A percentile compares a stretch with the other conserved stretches of the same genome.
These are phyloP conservation scores for Aureobasidium melanogenum DNA, from an alignment of 2,329 filamentous ascomycete genomes.

Conservation along the genomic window DNA sequence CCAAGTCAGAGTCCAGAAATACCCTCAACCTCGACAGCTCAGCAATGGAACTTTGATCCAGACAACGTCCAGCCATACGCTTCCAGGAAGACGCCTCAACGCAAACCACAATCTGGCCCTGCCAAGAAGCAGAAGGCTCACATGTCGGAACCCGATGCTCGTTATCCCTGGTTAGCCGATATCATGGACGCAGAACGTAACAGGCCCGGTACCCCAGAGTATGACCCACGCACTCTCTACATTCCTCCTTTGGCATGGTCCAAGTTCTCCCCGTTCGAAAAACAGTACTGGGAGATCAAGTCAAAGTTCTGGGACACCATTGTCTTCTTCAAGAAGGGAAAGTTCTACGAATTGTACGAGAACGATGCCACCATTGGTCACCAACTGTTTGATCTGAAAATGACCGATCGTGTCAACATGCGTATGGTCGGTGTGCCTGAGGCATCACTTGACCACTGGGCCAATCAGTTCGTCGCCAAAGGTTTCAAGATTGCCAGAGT, in stretches of 20 bases:
- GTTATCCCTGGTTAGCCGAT: constrained; percentile 85
- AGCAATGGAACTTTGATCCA: constrained; percentile 72
- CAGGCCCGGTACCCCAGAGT: constrained; percentile 70
- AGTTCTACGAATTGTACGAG: constrained; percentile 97
- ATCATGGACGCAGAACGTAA: constrained; percentile 78
- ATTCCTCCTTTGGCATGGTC: constrained; percentile 72
- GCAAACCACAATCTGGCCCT: constrained; percentile 20
- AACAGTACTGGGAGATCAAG: constrained; percentile 99
- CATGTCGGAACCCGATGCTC: constrained; percentile 70
- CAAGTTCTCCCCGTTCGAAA: constrained; percentile 89
- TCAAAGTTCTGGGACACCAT: constrained; percentile 95
- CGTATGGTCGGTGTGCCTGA: constrained; percentile 98
- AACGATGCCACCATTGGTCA: constrained; percentile 95
- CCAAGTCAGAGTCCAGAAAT: constrained; percentile 34
- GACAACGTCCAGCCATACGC: constrained; percentile 42
- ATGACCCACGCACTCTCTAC: constrained; percentile 83
- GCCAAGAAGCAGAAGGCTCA: constrained; percentile 57
- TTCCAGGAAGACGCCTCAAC: constrained; percentile 19
- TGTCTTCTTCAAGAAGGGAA: constrained; percentile 99
- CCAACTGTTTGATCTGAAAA: constrained; percentile 92
- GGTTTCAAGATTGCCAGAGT: constrained; percentile 95
- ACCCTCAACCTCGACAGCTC: constrained; percentile 54
- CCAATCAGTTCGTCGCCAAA: constrained; percentile 96
- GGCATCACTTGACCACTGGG: constrained; percentile 91
- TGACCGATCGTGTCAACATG: constrained; percentile 98